These are phyloP conservation scores for Oryza officinalis DNA, from an alignment of 176 grass and related monocot genomes.

Conservation along the genomic window DNA sequence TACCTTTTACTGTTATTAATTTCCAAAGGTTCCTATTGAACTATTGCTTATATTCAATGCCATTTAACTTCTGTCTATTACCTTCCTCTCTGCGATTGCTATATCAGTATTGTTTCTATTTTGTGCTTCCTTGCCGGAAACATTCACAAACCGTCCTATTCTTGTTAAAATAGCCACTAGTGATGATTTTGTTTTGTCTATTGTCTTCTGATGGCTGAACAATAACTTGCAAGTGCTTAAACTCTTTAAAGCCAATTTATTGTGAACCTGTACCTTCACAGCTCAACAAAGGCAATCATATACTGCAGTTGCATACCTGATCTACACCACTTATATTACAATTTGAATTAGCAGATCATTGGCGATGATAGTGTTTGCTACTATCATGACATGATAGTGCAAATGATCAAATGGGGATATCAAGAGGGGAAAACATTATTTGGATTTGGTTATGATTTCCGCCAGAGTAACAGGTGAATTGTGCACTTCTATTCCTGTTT, in stretches of 20 bases:
- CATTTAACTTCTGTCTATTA: not conserved
- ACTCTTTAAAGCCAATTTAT: conserved; percentile 15
- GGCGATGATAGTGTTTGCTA: conserved; percentile 77
- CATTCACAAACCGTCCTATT: not conserved
- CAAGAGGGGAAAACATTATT: conserved; percentile 93
- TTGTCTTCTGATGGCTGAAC: not conserved
- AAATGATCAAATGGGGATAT: conserved; percentile 99
- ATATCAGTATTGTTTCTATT: not conserved
- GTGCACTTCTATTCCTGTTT: conserved; percentile 2
- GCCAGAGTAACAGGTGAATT: conserved; percentile 87
- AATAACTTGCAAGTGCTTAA: not conserved
- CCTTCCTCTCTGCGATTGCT: not conserved
- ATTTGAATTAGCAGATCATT: conserved; percentile 62
- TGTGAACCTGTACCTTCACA: not conserved
- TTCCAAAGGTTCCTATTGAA: not conserved
- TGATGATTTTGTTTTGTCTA: not conserved
- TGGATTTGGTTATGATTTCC: conserved; percentile 99
- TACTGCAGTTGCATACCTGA: conserved; percentile 10
- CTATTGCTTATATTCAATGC: not conserved
- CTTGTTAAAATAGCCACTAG: conserved; percentile 2
- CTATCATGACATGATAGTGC: conserved; percentile 99
- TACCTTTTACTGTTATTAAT: conserved; percentile 15
- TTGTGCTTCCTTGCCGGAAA: not conserved
- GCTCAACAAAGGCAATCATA: not conserved
- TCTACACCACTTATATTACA: conserved; percentile 11